Evolutionary conservation across 768 basidiomycete species (phyloP).

Genomic region (Suillus weaverae): DNA sequence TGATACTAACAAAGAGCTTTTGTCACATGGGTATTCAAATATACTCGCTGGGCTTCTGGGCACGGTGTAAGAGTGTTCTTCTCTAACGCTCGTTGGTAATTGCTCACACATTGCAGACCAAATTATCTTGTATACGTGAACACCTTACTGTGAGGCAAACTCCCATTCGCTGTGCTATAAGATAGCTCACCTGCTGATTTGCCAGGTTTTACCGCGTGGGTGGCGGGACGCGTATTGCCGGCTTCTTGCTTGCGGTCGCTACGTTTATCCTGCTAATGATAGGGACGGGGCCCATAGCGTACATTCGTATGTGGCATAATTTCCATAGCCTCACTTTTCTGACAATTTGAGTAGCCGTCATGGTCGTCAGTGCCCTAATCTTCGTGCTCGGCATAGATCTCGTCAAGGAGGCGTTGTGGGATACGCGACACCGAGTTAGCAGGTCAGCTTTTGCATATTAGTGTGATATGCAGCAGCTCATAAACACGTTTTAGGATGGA

Average conservation of each 20-base stretch:
- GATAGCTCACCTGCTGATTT: neutral
- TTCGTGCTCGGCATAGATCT: conserved; percentile 94
- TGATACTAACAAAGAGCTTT: conserved; percentile 89
- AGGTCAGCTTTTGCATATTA: conserved; percentile 41
- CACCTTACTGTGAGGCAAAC: conserved; percentile 61
- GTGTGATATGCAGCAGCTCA: conserved; percentile 10
- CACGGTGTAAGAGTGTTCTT: conserved; percentile 59
- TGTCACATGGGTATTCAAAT: conserved; percentile 92
- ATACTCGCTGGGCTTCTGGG: conserved; percentile 77
- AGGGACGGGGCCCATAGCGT: conserved; percentile 89
- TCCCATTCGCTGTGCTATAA: neutral
- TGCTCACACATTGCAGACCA: conserved; percentile 45
- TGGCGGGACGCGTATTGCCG: conserved; percentile 79
- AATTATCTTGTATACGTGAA: conserved; percentile 91
- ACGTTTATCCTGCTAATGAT: conserved; percentile 72
- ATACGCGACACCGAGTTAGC: conserved; percentile 87
- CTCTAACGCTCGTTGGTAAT: neutral
- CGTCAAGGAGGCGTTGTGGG: conserved; percentile 95
- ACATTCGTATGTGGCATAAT: conserved; percentile 65
- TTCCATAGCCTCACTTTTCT: neutral
- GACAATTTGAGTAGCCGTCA: conserved; percentile 57
- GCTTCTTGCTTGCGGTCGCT: conserved; percentile 79
- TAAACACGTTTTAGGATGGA: conserved; percentile 49
- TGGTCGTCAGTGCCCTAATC: conserved; percentile 89
- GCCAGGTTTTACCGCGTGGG: conserved; percentile 89